Base-by-base conservation (phyloP, 371 early-diverging fungal species). In the Lichtheimia ornata region DNA sequence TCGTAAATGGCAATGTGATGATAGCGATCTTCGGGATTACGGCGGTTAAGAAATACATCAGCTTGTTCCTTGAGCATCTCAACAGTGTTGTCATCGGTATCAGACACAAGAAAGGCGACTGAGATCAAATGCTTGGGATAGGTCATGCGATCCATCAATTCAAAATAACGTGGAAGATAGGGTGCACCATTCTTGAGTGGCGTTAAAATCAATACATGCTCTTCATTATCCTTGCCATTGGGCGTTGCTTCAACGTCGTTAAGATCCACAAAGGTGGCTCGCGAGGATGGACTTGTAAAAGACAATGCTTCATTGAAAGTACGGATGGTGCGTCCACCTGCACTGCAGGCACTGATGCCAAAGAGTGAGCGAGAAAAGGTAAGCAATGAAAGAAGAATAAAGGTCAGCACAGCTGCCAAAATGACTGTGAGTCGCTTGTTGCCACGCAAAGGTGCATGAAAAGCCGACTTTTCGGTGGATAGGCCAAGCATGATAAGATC, bases 61-160 rank as follows among this genome's bases (percentile, higher is more conserved):
- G 70, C 71, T 15, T 81, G 71, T 15, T 66, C 69, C 20, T 73
- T 65, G 2, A 85, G 69, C 24, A 72, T 55, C 15, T 71, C 69
- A 27, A 84, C 61, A 0, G 84, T 85, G 30, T 68, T 58, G 52
- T 85, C 86, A 0, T 70, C 72, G 7, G 86, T 83, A 61, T 85
- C 86, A 1, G 86, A 85, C 2, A 85, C 84, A 3, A 85, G 69
- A 52, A 85, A 84, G 5, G 81, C 85, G 11, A 85, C 61, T 0
- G 86, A 85, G 47, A 82, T 81, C 40, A 79, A 63, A 45, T 75
- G 65, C 52, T 84, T 81, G 4, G 84, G 84, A 53, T 84, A 85
- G 4, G 70, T 69, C 27, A 84, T 65, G 24, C 72, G 70, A 53
- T 82, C 83, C 13, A 85, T 53, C 41, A 84, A 64, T 13, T 82